These are phyloP conservation scores for Notholithocarpus densiflorus DNA, from an alignment of 306 rosid species.

Conservation along the genomic window DNA sequence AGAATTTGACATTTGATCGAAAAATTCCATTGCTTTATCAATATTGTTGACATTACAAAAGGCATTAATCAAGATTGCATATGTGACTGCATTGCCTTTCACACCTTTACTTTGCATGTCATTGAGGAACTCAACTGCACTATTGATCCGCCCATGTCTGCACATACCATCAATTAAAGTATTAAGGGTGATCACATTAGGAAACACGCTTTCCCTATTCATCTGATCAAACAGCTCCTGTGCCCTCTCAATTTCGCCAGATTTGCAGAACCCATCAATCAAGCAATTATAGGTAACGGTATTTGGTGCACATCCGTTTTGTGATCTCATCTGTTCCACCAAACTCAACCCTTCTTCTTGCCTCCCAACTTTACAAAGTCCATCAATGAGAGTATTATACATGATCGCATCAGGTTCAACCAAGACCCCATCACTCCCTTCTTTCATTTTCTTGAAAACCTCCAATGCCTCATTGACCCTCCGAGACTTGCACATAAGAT, in stretches of 20 bases:
- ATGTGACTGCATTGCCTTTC: slow-evolving; percentile 55
- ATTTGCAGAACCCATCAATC: slow-evolving; percentile 70
- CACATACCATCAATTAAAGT: slow-evolving; percentile 70
- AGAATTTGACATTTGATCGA: slow-evolving; percentile 51
- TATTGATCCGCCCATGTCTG: slow-evolving; percentile 49
- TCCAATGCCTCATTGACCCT: slow-evolving; percentile 63
- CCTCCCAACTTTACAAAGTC: slow-evolving; percentile 83
- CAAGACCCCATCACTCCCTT: slow-evolving; percentile 17
- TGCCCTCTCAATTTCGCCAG: slow-evolving; percentile 58
- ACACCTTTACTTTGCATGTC: slow-evolving; percentile 57
- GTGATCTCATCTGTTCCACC: slow-evolving; percentile 57
- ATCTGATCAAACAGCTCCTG: slow-evolving; percentile 49
- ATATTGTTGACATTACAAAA: slow-evolving; percentile 70
- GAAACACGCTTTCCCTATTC: slow-evolving; percentile 48
- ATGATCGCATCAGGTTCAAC: slow-evolving; percentile 57
- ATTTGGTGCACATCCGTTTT: slow-evolving; percentile 38
- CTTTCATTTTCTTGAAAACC: slow-evolving; percentile 55
- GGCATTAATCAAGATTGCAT: slow-evolving; percentile 53
- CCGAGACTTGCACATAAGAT: slow-evolving; percentile 63
- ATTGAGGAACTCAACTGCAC: slow-evolving; percentile 58
- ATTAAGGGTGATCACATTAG: slow-evolving; percentile 66
- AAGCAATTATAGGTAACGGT: slow-evolving; percentile 65
- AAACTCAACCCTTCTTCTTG: slow-evolving; percentile 65
- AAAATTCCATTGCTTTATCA: slow-evolving; percentile 59
- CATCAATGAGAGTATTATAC: slow-evolving; percentile 72